These are phyloP conservation scores for Dactylellina drechsleri DNA, from an alignment of 2,329 filamentous ascomycete genomes.

Conservation along the genomic window DNA sequence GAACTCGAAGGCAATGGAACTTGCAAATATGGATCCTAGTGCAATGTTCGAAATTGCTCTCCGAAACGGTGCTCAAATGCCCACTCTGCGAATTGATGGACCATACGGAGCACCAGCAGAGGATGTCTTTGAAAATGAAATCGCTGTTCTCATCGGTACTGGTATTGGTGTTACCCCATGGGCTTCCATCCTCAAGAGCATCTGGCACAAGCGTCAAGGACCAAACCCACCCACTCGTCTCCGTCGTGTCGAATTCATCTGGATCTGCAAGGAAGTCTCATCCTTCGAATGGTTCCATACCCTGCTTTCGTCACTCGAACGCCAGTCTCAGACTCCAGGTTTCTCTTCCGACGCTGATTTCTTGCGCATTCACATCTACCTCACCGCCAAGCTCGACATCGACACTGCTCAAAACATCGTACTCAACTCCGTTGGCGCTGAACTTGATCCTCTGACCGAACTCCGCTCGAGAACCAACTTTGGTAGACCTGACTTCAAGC, in stretches of 20 bases:
- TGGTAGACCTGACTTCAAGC: slow-evolving; percentile 86
- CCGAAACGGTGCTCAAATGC: slow-evolving; percentile 92
- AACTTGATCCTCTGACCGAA: slow-evolving; percentile 90
- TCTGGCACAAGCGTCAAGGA: slow-evolving; percentile 92
- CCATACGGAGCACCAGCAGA: slow-evolving; percentile 97
- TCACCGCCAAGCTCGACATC: slow-evolving; percentile 90
- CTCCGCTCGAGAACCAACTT: slow-evolving; percentile 91
- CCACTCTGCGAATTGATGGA: slow-evolving; percentile 86
- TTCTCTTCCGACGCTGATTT: slow-evolving; percentile 77
- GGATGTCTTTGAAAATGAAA: slow-evolving; percentile 94
- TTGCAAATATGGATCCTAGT: slow-evolving; percentile 88
- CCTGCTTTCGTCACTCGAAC: slow-evolving; percentile 87
- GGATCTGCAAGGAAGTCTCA: slow-evolving; percentile 94
- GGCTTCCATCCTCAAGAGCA: slow-evolving; percentile 92
- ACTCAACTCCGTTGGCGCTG: slow-evolving; percentile 89
- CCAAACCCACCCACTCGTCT: slow-evolving; percentile 90
- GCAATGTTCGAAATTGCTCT: slow-evolving; percentile 98
- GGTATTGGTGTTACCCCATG: slow-evolving; percentile 89
- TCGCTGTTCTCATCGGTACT: slow-evolving; percentile 84
- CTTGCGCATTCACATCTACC: slow-evolving; percentile 96
- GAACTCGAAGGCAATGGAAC: slow-evolving; percentile 82
- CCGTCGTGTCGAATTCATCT: slow-evolving; percentile 96
- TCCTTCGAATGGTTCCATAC: slow-evolving; percentile 99
- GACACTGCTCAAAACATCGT: slow-evolving; percentile 97
- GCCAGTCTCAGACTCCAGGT: slow-evolving; percentile 79